These are phyloP conservation scores for Trametes cubensis DNA, from an alignment of 768 basidiomycete genomes.

Conservation along the genomic window DNA sequence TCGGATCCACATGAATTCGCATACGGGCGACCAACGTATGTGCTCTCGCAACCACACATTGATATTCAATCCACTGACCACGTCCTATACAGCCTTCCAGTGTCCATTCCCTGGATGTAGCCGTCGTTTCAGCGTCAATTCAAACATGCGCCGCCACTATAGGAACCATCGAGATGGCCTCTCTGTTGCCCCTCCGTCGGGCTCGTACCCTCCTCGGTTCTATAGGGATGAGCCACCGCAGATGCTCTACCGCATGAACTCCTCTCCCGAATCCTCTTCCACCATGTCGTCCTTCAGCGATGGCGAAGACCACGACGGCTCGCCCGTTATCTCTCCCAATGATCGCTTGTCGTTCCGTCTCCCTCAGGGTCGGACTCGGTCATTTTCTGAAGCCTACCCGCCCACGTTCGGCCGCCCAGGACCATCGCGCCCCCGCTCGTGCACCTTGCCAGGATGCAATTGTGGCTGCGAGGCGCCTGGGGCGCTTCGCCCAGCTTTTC, in stretches of 20 bases:
- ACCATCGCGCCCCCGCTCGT: slow-evolving; percentile 10
- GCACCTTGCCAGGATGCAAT: slow-evolving; percentile 20
- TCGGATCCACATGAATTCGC: slow-evolving; percentile 65
- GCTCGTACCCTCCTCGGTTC: background rate
- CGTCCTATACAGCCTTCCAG: slow-evolving; percentile 56
- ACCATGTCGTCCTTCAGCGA: slow-evolving; percentile 20
- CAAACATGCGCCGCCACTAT: slow-evolving; percentile 82
- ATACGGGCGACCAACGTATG: slow-evolving; percentile 69
- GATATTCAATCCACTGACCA: background rate
- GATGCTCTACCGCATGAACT: slow-evolving; percentile 7
- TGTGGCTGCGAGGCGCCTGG: slow-evolving; percentile 12
- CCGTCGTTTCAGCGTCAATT: slow-evolving; percentile 80
- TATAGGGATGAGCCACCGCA: background rate
- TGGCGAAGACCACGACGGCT: slow-evolving; percentile 8
- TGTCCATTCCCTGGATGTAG: slow-evolving; percentile 77
- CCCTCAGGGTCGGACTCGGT: slow-evolving; percentile 9
- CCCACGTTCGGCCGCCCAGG: slow-evolving; percentile 1
- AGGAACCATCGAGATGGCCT: slow-evolving; percentile 53
- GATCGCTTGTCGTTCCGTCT: background rate
- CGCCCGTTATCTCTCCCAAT: background rate
- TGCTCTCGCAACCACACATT: slow-evolving; percentile 3
- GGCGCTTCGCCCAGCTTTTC: slow-evolving; percentile 24
- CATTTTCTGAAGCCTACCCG: slow-evolving; percentile 14
- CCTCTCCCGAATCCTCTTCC: slow-evolving; percentile 12
- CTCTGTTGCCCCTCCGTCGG: background rate